A percentile compares a stretch with the other conserved stretches of the same genome.
These are phyloP conservation scores for Paecilomyces sp. DNA, from an alignment of 2,329 filamentous ascomycete species.

Conservation along the genomic window DNA sequence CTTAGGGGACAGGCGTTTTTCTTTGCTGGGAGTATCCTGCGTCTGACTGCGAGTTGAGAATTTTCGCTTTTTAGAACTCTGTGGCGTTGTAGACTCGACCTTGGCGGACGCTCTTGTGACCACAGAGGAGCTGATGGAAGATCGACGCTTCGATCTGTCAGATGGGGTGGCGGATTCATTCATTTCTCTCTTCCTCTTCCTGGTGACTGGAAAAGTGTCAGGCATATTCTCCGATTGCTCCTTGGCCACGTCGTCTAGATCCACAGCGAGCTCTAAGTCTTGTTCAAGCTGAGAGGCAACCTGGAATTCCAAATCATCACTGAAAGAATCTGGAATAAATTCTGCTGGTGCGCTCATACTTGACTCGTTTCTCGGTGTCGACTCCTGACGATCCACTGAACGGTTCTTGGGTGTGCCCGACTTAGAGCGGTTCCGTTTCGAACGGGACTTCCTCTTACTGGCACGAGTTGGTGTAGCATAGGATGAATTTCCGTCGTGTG, in stretches of 20 bases:
- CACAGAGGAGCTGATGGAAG: slow-evolving; percentile 15
- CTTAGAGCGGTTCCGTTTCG: not conserved
- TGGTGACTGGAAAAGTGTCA: slow-evolving; percentile 11
- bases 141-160: slow-evolving; percentile 21
- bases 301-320: slow-evolving; percentile 37
- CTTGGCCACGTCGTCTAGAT: slow-evolving; percentile 14
- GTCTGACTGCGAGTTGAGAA: not conserved
- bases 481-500: not conserved
- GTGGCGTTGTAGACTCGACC: not conserved
- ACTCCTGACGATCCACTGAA: not conserved
- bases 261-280: slow-evolving; percentile 34
- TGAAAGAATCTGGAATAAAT: slow-evolving; percentile 25
- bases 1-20: not conserved
- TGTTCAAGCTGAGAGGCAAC: slow-evolving; percentile 40
- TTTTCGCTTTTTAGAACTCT: not conserved
- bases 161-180: slow-evolving; percentile 9
- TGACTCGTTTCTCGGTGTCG: not conserved
- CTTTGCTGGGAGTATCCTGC: not conserved
- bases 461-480: not conserved
- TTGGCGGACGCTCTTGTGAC: not conserved
- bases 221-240: slow-evolving; percentile 2
- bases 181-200: slow-evolving; percentile 28
- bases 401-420: not conserved
- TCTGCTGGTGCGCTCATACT: slow-evolving; percentile 5
- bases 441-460: not conserved